These are phyloP conservation scores for Hordeum marinum DNA, from an alignment of 176 grass and related monocot genomes.

Conservation along the genomic window DNA sequence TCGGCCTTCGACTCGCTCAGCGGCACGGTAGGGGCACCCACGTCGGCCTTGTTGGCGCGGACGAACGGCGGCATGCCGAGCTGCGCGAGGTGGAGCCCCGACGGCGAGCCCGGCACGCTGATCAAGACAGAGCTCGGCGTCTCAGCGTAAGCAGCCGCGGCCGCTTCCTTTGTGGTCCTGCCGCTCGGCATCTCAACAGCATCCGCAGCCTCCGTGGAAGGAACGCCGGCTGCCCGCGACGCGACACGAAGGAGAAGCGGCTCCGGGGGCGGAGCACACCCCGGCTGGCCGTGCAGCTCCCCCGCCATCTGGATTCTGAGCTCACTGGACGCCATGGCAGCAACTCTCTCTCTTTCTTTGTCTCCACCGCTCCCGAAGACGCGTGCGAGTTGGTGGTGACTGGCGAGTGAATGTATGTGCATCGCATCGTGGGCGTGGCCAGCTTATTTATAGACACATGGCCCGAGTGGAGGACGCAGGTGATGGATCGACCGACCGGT, in stretches of 20 bases:
- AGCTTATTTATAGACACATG: not conserved
- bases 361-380: not conserved
- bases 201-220: too few relatives aligned
- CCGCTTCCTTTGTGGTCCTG: too few relatives aligned
- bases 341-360: not conserved
- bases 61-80: not conserved
- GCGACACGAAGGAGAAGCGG: too few relatives aligned
- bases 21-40: not conserved
- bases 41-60: not conserved
- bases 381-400: not conserved
- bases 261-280: not conserved
- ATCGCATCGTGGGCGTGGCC: not conserved
- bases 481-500: not conserved
- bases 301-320: not conserved
- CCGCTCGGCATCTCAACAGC: not conserved
- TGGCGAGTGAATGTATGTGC: not conserved
- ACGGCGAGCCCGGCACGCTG: slow-evolving; percentile 56
- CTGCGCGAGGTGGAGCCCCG: slow-evolving; percentile 38
- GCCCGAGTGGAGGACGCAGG: too few relatives aligned
- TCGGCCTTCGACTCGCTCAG: too few relatives aligned
- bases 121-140: slow-evolving; percentile 8
- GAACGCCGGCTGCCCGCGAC: too few relatives aligned
- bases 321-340: slow-evolving; percentile 8
- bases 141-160: not conserved
- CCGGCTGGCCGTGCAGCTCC: not conserved